phyloP scores from a whole-genome alignment of 306 rosid genomes.

The Cucurbita ficifolia region DNA sequence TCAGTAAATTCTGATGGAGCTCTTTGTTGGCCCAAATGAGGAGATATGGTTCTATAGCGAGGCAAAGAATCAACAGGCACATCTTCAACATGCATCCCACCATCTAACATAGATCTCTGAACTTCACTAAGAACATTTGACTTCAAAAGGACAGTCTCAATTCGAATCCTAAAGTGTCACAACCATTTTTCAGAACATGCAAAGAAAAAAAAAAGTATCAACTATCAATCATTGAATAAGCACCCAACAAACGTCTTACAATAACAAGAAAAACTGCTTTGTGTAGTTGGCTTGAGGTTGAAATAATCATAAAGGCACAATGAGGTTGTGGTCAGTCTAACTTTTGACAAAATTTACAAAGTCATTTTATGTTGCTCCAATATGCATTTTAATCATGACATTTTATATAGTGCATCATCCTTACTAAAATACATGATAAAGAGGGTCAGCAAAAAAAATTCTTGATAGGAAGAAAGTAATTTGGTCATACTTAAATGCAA shows the following conservation, averaged over 20 bases:
- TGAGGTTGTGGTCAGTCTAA: neutral
- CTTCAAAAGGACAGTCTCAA: constrained; percentile 70
- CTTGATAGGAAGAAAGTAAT: neutral
- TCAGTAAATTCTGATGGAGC: constrained; percentile 56
- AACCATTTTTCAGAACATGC: constrained; percentile 11
- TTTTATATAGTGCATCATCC: neutral
- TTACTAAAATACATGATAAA: neutral
- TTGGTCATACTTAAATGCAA: neutral
- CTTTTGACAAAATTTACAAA: neutral
- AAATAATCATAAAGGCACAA: neutral
- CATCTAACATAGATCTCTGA: constrained; percentile 78
- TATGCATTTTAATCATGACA: neutral
- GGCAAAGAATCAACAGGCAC: constrained; percentile 54
- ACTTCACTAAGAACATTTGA: constrained; percentile 74
- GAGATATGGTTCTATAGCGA: constrained; percentile 31
- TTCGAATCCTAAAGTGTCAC: constrained; percentile 51
- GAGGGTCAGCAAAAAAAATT: neutral
- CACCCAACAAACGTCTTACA: neutral
- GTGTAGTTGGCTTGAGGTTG: neutral
- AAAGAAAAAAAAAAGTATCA: neutral
- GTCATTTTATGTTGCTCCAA: neutral
- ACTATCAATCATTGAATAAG: neutral
- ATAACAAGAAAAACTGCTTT: neutral
- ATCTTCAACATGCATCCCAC: constrained; percentile 86
- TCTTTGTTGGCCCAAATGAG: constrained; percentile 44